phyloP scores from a whole-genome alignment of 2,329 filamentous ascomycete species.

The Neofusicoccum ribis region DNA sequence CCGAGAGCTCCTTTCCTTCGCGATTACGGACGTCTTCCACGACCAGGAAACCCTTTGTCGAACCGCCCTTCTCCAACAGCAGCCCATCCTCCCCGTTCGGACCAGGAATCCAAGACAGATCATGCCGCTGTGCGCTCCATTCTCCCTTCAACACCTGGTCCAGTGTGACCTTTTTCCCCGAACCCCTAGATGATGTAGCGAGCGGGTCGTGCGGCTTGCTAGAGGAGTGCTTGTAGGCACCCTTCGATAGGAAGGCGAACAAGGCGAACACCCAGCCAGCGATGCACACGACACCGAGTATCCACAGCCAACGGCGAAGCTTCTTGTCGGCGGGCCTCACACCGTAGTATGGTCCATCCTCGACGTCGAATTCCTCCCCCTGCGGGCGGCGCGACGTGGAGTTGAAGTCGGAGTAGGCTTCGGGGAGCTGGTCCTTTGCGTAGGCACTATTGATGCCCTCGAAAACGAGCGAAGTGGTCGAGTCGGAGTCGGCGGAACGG shows the following conservation, averaged over 20 bases:
- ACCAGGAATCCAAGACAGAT: constrained; percentile 75
- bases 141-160: constrained; percentile 67
- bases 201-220: constrained; percentile 67
- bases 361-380: constrained; percentile 52
- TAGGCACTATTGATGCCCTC: constrained; percentile 68
- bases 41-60: constrained; percentile 65
- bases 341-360: constrained; percentile 48
- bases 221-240: constrained; percentile 66
- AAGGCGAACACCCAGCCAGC: constrained; percentile 70
- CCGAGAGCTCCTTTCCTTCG: constrained; percentile 38
- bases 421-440: constrained; percentile 30
- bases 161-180: constrained; percentile 71
- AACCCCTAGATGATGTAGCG: constrained; percentile 61
- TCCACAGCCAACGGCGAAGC: constrained; percentile 63
- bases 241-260: constrained; percentile 64
- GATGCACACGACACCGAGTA: constrained; percentile 61
- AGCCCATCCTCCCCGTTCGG: constrained; percentile 79
- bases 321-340: constrained; percentile 63
- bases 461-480: constrained; percentile 79
- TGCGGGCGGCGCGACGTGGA: constrained; percentile 44
- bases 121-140: constrained; percentile 65
- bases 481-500: constrained; percentile 72
- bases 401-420: constrained; percentile 44
- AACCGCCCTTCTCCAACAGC: constrained; percentile 69
- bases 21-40: constrained; percentile 78